Evolutionary conservation across 2,329 filamentous ascomycete species (phyloP), one percentile per base, ranked within the genome.

Genomic region (Mariannaea sp.): DNA sequence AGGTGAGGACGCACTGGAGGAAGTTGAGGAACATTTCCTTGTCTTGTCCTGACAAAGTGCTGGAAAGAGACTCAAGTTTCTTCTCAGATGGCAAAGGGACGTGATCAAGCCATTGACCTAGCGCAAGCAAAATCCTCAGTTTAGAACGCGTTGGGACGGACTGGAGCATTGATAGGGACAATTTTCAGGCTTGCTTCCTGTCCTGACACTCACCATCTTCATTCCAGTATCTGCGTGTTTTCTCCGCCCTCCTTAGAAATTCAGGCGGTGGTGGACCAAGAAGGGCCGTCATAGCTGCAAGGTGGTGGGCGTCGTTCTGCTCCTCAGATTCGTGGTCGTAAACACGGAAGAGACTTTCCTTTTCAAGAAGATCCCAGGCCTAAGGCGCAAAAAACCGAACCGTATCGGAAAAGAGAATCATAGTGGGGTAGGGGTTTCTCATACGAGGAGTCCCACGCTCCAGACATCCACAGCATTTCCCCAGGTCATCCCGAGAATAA

Each of bases 401-500:
- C 40, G 33, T n/a, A 27, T 53, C 17, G 14, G 32, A 35, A 35
- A 16, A 16, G n/a, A 35, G 14, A 16, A 16, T 16, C n/a, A n/a
- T n/a, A n/a, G n/a, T n/a, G n/a, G n/a, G n/a, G n/a, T 7, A 35
- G 16, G 2, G 12, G 46, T 17, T 30, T 16, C 32, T 26, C 48
- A 55, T 59, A 73, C 71, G 59, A 73, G 41, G 10, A 73, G 58
- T 29, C 67, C 71, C 1, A 67, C 51, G 26, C 67, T 71, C 73
- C 72, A 75, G 14, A 68, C 58, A 59, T 75, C 72, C 14, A 73
- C 67, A 12, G 58, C 32, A 30, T 60, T 56, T 8, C 66, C 65
- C 71, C 71, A 74, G 0, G 57, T 49, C 64, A 73, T 72, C 19
- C 64, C 61, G 13, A 74, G 63, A 56, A 74, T 68, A 6, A 75